Base-by-base conservation (phyloP, 371 early-diverging fungal species). In the Syncephalastrum racemosum region DNA sequence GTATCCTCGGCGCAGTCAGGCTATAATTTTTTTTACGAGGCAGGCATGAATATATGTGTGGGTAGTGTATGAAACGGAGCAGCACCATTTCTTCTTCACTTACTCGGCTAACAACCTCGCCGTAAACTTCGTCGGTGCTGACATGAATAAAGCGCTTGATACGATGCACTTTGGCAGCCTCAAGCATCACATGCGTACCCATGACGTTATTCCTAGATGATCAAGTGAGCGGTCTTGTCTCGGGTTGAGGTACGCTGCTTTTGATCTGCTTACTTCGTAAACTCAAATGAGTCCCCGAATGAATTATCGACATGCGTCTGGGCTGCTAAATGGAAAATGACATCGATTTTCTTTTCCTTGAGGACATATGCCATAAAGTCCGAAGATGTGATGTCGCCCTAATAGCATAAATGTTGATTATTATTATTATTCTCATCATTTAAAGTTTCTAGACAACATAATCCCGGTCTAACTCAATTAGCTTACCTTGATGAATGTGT, bases 281-380 rank as follows among this genome's bases (percentile, higher is more conserved):
- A 94, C 52, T 88, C 91, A 56, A 90, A 86, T 5, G 93, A 90
- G 65, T 90, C 86, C 8, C 90, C 91, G 72, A 86, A 86, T n/a
- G 94, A 94, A 65, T 92, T 91, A 71, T 94, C 91, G 15, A 94
- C 94, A 68, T 92, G 91, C 0, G 91, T 88, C 59, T 90, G 90
- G 18, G 94, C 93, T 5, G 94, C 94, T 36, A 91, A 72, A 63
- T 94, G 93, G 54, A 91, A 72, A 36, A 94, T 86, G 13, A 85
- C 85, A 60, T 92, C 90, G 45, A 94, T 89, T 55, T 77, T 63
- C 57, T 91, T 81, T 56, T 90, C 86, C 16, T 69, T 69, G 42
- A 93, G 66, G 18, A 91, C 71, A 54, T 82, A 85, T 19, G 80
- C 73, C 61, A 91, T 85, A 48, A 90, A 83, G 48, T 88, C 88